A percentile compares a stretch with the other conserved stretches of the same genome.
Evolutionary conservation across 768 basidiomycete species (phyloP).

Genomic region (Favolaschia claudopus): DNA sequence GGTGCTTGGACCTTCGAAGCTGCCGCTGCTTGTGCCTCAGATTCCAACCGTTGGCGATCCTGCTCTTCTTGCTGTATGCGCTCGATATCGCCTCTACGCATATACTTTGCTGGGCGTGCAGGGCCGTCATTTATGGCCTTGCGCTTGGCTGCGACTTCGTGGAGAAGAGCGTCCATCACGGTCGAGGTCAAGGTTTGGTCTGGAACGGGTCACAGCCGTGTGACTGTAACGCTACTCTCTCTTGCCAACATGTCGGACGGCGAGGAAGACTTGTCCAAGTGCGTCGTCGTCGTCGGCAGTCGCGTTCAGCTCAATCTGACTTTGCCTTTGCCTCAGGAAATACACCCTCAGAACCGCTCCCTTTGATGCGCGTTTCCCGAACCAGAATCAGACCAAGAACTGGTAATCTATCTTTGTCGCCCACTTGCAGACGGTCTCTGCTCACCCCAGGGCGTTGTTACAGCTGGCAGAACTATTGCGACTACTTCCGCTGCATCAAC

Average conservation of each 20-base stretch:
- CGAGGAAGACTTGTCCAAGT: slow-evolving; percentile 63
- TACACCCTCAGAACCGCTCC: slow-evolving; percentile 93
- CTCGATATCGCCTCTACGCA: slow-evolving; percentile 92
- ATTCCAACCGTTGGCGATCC: slow-evolving; percentile 38
- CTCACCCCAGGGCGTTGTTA: slow-evolving; percentile 1
- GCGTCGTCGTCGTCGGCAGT: slow-evolving; percentile 8
- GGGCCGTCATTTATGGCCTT: slow-evolving; percentile 69
- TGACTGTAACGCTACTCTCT: neutral
- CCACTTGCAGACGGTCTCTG: neutral
- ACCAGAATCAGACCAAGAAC: slow-evolving; percentile 94
- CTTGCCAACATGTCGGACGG: slow-evolving; percentile 64
- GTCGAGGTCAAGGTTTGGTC: slow-evolving; percentile 5
- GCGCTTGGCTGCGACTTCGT: slow-evolving; percentile 88
- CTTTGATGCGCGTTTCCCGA: slow-evolving; percentile 94
- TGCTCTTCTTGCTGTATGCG: slow-evolving; percentile 63
- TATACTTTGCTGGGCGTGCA: slow-evolving; percentile 80
- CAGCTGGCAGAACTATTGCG: slow-evolving; percentile 95
- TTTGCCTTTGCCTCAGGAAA: slow-evolving; percentile 62
- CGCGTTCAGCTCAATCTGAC: neutral
- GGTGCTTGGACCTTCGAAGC: slow-evolving; percentile 39
- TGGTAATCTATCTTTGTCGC: slow-evolving; percentile 64
- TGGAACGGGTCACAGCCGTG: neutral
- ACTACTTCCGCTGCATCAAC: slow-evolving; percentile 97
- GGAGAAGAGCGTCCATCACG: slow-evolving; percentile 88
- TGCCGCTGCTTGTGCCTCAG: slow-evolving; percentile 47